Evolutionary conservation across 306 rosid species (phyloP).

Genomic region (Ormosia semicastrata): DNA sequence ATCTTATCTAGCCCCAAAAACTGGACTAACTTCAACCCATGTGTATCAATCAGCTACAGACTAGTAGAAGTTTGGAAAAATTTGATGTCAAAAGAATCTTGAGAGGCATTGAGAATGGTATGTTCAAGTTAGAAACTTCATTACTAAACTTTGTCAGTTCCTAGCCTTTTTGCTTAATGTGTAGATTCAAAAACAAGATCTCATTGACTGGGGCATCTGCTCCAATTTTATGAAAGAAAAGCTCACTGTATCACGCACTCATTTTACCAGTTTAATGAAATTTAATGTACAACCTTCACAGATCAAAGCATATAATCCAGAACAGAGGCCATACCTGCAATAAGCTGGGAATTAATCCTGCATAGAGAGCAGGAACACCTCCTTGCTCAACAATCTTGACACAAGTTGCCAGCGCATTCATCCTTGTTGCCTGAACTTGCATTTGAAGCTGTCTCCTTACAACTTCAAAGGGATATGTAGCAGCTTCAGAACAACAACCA

Average conservation of each 20-base stretch:
- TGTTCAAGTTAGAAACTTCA: neutral
- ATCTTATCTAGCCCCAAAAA: too few species aligned
- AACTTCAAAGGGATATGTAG: slow-evolving; percentile 94
- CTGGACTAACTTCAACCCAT: too few species aligned
- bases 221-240: neutral
- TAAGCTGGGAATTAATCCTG: slow-evolving; percentile 88
- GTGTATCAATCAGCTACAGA: too few species aligned
- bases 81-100: too few species aligned
- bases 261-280: neutral
- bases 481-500: slow-evolving; percentile 96
- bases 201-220: neutral
- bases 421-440: slow-evolving; percentile 72
- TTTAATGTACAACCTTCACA: neutral
- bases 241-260: neutral
- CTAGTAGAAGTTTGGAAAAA: too few species aligned
- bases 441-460: slow-evolving; percentile 91
- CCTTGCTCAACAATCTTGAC: slow-evolving; percentile 75
- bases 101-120: neutral
- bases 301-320: slow-evolving; percentile 5
- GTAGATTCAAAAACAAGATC: neutral
- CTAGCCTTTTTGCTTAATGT: neutral
- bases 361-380: slow-evolving; percentile 86
- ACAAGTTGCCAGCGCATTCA: slow-evolving; percentile 81
- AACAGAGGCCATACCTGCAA: slow-evolving; percentile 64
- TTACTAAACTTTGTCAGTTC: neutral